A percentile compares a stretch with the other conserved stretches of the same genome.
Conservation (phyloP, 371 early-diverging fungal species). For the Mucor lusitanicus region DNA sequence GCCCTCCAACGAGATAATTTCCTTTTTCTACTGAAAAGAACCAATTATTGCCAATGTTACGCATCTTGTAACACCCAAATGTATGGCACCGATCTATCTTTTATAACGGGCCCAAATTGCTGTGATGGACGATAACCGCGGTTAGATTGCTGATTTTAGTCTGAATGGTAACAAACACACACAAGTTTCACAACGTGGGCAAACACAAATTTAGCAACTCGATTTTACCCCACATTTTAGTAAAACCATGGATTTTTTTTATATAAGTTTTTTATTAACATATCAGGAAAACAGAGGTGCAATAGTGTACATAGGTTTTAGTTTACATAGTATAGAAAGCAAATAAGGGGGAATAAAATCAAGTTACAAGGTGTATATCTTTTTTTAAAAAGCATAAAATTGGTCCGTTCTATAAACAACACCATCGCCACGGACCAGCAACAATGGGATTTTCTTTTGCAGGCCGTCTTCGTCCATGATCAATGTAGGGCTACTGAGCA, state of each 20-base stretch:
- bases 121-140: not conserved
- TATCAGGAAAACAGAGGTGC: not conserved
- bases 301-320: not conserved
- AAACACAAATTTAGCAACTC: not conserved
- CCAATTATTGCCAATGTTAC: not conserved
- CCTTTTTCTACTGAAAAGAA: not conserved
- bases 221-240: constrained; percentile 9
- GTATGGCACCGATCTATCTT: not conserved
- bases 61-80: not conserved
- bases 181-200: not conserved
- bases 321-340: not conserved
- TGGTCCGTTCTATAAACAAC: constrained; percentile 66
- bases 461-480: constrained; percentile 28
- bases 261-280: constrained; percentile 6
- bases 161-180: not conserved
- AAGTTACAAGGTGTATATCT: too few species aligned
- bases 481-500: constrained; percentile 30
- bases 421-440: constrained; percentile 68
- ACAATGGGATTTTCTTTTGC: constrained; percentile 49
- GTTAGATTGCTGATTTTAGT: not conserved
- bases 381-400: constrained; percentile 35
- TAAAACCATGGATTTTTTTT: not conserved
- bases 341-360: not conserved
- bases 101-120: not conserved
- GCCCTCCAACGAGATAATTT: not conserved